These are phyloP conservation scores for Colletotrichum lindemuthianum DNA, from an alignment of 2,329 filamentous ascomycete species.

Conservation along the genomic window DNA sequence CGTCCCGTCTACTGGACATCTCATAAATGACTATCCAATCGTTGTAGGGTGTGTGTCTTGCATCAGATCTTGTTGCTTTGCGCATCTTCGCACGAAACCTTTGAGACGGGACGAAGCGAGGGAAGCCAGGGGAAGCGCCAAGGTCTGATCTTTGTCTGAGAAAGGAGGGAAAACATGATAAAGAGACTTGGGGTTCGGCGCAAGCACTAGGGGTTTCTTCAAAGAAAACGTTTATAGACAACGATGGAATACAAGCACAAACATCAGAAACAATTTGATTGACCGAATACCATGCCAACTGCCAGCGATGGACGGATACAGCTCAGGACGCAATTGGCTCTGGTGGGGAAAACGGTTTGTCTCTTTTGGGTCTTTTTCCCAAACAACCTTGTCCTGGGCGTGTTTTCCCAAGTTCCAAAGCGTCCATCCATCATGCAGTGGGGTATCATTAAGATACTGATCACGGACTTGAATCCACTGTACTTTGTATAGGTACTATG, in stretches of 20 bases:
- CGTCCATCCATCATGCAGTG: background rate
- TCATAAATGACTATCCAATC: no score
- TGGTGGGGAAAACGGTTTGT: slow-evolving; percentile 23
- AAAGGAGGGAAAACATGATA: background rate
- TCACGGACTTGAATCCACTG: no score
- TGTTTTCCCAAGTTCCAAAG: slow-evolving; percentile 27
- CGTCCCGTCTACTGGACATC: background rate
- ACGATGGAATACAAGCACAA: background rate
- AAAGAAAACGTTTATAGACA: background rate
- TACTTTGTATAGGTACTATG: no score
- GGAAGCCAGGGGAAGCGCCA: slow-evolving; percentile 5
- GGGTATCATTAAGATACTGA: background rate
- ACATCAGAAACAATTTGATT: background rate
- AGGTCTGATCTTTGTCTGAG: slow-evolving; percentile 12
- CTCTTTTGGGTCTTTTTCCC: slow-evolving; percentile 12
- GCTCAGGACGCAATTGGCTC: background rate
- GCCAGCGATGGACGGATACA: slow-evolving; percentile 5
- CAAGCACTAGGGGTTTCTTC: slow-evolving; percentile 15
- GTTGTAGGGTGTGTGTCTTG: slow-evolving; percentile 1
- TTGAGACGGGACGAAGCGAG: slow-evolving; percentile 30
- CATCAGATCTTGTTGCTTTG: slow-evolving; percentile 7
- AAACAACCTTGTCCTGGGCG: slow-evolving; percentile 21
- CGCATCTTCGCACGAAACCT: slow-evolving; percentile 10
- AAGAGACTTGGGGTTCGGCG: background rate
- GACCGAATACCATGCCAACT: background rate